Evolutionary conservation across 768 basidiomycete genomes (phyloP).

Genomic region (Xerocomus brunneocitrinus): DNA sequence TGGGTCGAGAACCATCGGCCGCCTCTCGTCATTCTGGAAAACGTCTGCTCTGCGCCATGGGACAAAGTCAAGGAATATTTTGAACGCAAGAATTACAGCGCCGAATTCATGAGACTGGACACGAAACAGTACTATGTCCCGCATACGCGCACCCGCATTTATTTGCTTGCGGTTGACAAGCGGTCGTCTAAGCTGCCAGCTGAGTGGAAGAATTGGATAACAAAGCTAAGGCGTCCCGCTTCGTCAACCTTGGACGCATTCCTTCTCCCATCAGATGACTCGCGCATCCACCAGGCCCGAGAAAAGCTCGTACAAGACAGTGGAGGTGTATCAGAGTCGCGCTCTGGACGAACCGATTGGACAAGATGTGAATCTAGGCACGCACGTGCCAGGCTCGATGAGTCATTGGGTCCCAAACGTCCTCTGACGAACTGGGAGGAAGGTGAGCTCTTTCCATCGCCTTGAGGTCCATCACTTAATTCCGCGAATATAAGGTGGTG

Average conservation of each 20-base stretch:
- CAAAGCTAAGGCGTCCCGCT: slow-evolving; percentile 71
- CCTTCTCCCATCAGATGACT: slow-evolving; percentile 86
- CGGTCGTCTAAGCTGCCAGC: slow-evolving; percentile 55
- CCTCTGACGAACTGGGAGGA: slow-evolving; percentile 94
- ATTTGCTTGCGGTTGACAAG: slow-evolving; percentile 76
- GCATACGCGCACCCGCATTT: slow-evolving; percentile 89
- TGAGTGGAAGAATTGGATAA: slow-evolving; percentile 62
- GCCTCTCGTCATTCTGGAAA: slow-evolving; percentile 90
- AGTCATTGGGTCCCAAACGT: slow-evolving; percentile 73
- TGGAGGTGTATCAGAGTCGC: slow-evolving; percentile 53
- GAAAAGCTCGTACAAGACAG: slow-evolving; percentile 76
- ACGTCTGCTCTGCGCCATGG: slow-evolving; percentile 93
- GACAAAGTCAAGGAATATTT: slow-evolving; percentile 70
- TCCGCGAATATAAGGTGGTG: slow-evolving; percentile 50
- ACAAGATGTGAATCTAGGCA: slow-evolving; percentile 89
- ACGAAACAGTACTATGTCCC: slow-evolving; percentile 92
- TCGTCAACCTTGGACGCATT: slow-evolving; percentile 90
- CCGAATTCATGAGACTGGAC: slow-evolving; percentile 65
- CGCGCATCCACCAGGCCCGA: slow-evolving; percentile 84
- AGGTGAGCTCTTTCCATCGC: slow-evolving; percentile 41
- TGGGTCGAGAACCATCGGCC: slow-evolving; percentile 88
- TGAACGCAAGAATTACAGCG: slow-evolving; percentile 69
- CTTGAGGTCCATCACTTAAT: background rate
- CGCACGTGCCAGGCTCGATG: slow-evolving; percentile 80
- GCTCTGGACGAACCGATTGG: slow-evolving; percentile 82